Evolutionary conservation across 805 yeast species (phyloP).

Genomic region (Zygoascus ofunaensis): DNA sequence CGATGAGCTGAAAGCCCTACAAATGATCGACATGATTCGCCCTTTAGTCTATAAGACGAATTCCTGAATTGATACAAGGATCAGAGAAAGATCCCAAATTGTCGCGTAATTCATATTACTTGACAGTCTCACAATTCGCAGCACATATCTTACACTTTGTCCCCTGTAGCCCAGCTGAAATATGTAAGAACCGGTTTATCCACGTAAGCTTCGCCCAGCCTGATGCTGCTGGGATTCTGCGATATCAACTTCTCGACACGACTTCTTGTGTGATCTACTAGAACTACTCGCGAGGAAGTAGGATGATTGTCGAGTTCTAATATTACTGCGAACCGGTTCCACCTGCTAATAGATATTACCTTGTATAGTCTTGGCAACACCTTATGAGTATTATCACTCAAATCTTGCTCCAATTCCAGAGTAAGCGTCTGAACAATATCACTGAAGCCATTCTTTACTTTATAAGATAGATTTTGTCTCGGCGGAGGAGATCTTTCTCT

Average conservation of each 20-base stretch:
- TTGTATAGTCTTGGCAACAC: not conserved
- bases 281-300: not conserved
- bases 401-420: constrained; percentile 4
- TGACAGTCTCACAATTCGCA: no score
- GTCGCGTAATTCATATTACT: no score
- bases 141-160: no score
- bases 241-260: not conserved
- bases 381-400: not conserved
- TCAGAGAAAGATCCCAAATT: no score
- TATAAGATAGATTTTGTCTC: constrained; percentile 7
- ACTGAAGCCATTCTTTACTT: constrained; percentile 7
- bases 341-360: not conserved
- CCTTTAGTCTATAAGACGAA: no score
- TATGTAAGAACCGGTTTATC: not conserved
- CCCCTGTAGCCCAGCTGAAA: not conserved
- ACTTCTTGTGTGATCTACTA: not conserved
- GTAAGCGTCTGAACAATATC: constrained; percentile 10
- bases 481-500: constrained; percentile 15
- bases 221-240: not conserved
- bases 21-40: no score
- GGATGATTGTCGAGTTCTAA: not conserved
- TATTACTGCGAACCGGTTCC: constrained; percentile 3
- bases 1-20: no score
- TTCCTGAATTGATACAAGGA: no score
- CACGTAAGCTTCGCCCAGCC: not conserved